Evolutionary conservation across 495 filamentous ascomycete genomes (phyloP).

Genomic region (Coniosporium apollinis): DNA sequence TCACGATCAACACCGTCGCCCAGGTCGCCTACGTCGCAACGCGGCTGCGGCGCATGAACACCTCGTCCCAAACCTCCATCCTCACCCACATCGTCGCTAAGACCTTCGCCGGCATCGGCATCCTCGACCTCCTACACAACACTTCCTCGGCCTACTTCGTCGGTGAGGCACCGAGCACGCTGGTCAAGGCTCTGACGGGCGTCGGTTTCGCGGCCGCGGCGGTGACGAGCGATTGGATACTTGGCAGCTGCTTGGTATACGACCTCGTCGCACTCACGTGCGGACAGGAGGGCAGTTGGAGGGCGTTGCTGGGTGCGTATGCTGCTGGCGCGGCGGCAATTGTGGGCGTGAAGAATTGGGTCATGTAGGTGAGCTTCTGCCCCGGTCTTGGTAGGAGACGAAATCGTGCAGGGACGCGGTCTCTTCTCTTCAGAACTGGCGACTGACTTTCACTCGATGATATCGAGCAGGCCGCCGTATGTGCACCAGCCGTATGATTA

Average conservation of each 20-base stretch:
- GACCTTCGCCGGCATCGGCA: slow-evolving; percentile 37
- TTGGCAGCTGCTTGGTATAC: slow-evolving; percentile 36
- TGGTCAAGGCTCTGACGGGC: slow-evolving; percentile 30
- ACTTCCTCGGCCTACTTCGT: slow-evolving; percentile 32
- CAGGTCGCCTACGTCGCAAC: slow-evolving; percentile 33
- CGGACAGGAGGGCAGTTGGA: slow-evolving; percentile 30
- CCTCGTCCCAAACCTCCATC: slow-evolving; percentile 24
- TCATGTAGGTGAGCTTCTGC: slow-evolving; percentile 30
- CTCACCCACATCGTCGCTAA: slow-evolving; percentile 35
- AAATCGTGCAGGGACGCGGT: too few species aligned
- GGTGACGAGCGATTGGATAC: slow-evolving; percentile 32
- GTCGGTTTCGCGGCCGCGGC: slow-evolving; percentile 28
- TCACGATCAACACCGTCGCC: slow-evolving; percentile 30
- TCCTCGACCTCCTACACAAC: slow-evolving; percentile 36
- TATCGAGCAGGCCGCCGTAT: too few species aligned
- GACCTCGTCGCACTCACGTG: slow-evolving; percentile 31
- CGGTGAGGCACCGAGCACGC: slow-evolving; percentile 21
- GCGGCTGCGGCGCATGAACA: slow-evolving; percentile 28
- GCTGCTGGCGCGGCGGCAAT: slow-evolving; percentile 30
- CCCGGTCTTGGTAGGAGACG: too few species aligned
- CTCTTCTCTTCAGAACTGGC: too few species aligned
- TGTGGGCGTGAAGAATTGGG: slow-evolving; percentile 31
- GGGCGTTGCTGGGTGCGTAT: slow-evolving; percentile 28
- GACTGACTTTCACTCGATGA: too few species aligned
- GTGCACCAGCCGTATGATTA: too few species aligned